These are phyloP conservation scores for Ogataea methanolica DNA, from an alignment of 805 yeast species.

Conservation along the genomic window DNA sequence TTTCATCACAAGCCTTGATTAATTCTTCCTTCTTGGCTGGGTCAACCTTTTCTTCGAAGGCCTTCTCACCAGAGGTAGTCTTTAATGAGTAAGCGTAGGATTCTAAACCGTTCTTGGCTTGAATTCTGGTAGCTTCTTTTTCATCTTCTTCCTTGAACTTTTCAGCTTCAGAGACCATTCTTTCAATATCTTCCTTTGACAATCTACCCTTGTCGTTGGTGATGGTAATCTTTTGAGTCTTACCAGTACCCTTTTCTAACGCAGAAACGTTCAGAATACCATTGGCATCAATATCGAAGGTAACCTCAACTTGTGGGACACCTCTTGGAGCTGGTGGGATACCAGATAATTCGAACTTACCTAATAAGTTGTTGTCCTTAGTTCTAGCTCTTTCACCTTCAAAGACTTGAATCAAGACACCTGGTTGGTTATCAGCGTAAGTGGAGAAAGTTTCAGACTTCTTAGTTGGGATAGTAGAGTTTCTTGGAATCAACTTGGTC, in stretches of 20 bases:
- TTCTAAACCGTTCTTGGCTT: slow-evolving; percentile 92
- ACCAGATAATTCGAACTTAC: slow-evolving; percentile 93
- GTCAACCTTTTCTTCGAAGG: slow-evolving; percentile 71
- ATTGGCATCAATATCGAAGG: slow-evolving; percentile 95
- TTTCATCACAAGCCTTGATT: slow-evolving; percentile 76
- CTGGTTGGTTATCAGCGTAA: slow-evolving; percentile 94
- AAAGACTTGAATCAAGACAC: slow-evolving; percentile 96
- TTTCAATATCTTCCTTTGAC: slow-evolving; percentile 95
- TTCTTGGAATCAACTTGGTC: slow-evolving; percentile 85
- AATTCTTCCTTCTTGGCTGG: slow-evolving; percentile 48
- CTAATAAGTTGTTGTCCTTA: slow-evolving; percentile 95
- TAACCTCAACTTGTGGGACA: slow-evolving; percentile 90
- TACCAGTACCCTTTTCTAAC: slow-evolving; percentile 97
- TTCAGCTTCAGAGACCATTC: slow-evolving; percentile 97
- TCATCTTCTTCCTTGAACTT: slow-evolving; percentile 96
- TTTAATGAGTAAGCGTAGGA: slow-evolving; percentile 92
- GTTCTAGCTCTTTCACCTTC: slow-evolving; percentile 99
- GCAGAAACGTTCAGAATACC: slow-evolving; percentile 89
- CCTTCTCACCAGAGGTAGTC: slow-evolving; percentile 71
- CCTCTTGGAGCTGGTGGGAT: slow-evolving; percentile 96
- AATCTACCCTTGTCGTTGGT: slow-evolving; percentile 99
- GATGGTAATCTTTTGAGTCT: slow-evolving; percentile 93
- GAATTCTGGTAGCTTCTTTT: slow-evolving; percentile 87
- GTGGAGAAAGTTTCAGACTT: slow-evolving; percentile 95
- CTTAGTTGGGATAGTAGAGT: slow-evolving; percentile 96